These are phyloP conservation scores for Phytopythium aichiense DNA, from an alignment of 352 stramenopile genomes.

Conservation along the genomic window DNA sequence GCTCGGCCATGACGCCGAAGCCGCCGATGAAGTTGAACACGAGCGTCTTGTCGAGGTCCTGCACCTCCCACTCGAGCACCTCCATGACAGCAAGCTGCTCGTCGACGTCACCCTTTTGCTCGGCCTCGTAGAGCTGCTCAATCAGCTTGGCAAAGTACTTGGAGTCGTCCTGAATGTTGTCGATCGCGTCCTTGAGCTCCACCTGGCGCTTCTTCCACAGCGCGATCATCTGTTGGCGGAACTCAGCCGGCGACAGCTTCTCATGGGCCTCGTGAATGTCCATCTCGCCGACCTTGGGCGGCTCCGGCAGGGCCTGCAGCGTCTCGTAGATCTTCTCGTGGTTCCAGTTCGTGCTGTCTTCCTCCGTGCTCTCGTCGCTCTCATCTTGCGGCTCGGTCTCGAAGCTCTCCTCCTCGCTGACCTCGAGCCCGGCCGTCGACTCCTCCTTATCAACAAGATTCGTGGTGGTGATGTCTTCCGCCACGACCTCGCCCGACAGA, in stretches of 20 bases:
- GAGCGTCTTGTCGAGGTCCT: slow-evolving; percentile 85
- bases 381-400: slow-evolving; percentile 1
- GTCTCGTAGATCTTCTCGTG: slow-evolving; percentile 87
- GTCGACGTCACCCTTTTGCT: slow-evolving; percentile 36
- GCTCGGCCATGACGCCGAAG: slow-evolving; percentile 65
- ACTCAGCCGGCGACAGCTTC: slow-evolving; percentile 65
- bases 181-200: slow-evolving; percentile 74
- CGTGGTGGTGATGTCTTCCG: slow-evolving; percentile 5
- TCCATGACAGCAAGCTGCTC: slow-evolving; percentile 58
- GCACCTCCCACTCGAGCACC: slow-evolving; percentile 83
- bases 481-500: slow-evolving; percentile 41
- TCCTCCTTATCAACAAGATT: slow-evolving; percentile 13
- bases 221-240: slow-evolving; percentile 66
- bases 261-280: slow-evolving; percentile 69
- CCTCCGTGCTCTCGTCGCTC: neutral
- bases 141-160: slow-evolving; percentile 75
- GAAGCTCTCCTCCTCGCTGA: slow-evolving; percentile 4
- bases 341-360: slow-evolving; percentile 71
- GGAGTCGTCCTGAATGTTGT: slow-evolving; percentile 75
- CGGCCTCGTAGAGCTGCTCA: slow-evolving; percentile 60
- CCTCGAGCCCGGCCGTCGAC: slow-evolving; percentile 12
- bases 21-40: slow-evolving; percentile 85
- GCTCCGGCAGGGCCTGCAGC: slow-evolving; percentile 69
- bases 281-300: slow-evolving; percentile 69
- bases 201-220: slow-evolving; percentile 81